phyloP scores from a whole-genome alignment of 2,329 filamentous ascomycete genomes.

The Didymella glomerata region DNA sequence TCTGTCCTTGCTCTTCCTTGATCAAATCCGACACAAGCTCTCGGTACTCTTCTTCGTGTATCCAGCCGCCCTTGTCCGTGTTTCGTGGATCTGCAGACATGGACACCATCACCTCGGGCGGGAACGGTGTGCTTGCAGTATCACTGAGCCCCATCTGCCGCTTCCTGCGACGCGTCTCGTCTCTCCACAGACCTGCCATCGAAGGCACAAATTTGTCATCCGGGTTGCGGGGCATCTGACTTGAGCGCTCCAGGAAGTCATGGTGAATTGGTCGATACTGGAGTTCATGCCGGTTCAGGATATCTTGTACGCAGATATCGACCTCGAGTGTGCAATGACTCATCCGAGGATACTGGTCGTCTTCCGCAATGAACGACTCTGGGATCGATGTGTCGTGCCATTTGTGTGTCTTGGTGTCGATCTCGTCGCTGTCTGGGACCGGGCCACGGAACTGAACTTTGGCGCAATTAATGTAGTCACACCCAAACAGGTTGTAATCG shows the following conservation, averaged over 20 bases:
- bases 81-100: constrained; percentile 86
- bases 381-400: constrained; percentile 84
- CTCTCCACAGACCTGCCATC: constrained; percentile 91
- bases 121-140: constrained; percentile 77
- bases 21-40: constrained; percentile 71
- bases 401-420: constrained; percentile 68
- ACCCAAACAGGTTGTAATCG: constrained; percentile 97
- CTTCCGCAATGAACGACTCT: constrained; percentile 66
- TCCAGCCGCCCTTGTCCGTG: constrained; percentile 80
- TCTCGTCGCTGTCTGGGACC: constrained; percentile 73
- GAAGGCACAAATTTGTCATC: constrained; percentile 89
- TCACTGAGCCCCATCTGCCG: constrained; percentile 71
- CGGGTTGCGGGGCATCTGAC: constrained; percentile 62
- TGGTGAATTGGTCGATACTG: constrained; percentile 83
- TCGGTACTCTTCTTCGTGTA: constrained; percentile 86
- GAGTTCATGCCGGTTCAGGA: constrained; percentile 81
- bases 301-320: constrained; percentile 88
- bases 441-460: constrained; percentile 78
- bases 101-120: constrained; percentile 80
- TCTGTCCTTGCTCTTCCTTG: constrained; percentile 66
- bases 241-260: constrained; percentile 78
- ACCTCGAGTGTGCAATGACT: constrained; percentile 92
- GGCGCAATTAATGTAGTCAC: constrained; percentile 79
- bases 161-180: constrained; percentile 83
- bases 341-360: constrained; percentile 72